phyloP scores from a whole-genome alignment of 306 rosid genomes.

The Lithocarpus polystachyus region DNA sequence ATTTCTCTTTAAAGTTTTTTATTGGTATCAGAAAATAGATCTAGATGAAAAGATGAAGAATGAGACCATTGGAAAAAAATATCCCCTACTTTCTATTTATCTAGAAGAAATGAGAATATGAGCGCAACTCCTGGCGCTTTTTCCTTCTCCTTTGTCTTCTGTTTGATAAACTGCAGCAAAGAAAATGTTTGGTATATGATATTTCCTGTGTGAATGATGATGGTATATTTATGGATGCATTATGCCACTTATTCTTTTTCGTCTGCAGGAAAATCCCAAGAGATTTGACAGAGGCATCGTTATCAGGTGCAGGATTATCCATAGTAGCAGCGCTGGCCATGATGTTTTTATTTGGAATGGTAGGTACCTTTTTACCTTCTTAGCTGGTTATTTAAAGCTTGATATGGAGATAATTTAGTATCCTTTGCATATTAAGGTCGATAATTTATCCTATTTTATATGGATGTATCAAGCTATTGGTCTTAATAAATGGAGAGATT shows the following conservation, averaged over 20 bases:
- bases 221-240: conserved; percentile 16
- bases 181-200: background rate
- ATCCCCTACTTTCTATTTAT: no score
- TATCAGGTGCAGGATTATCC: conserved; percentile 96
- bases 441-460: background rate
- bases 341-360: conserved; percentile 98
- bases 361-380: conserved; percentile 27
- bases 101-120: background rate
- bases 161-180: background rate
- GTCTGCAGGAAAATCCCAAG: conserved; percentile 88
- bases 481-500: no score
- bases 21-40: background rate
- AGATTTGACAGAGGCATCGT: conserved; percentile 93
- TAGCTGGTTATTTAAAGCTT: conserved; percentile 7
- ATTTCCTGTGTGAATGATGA: background rate
- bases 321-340: conserved; percentile 77
- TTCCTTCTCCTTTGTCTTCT: background rate
- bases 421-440: background rate
- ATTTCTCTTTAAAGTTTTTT: background rate
- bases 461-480: background rate
- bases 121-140: no score
- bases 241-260: conserved; percentile 16
- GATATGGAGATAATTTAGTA: background rate
- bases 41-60: background rate
- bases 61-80: background rate